These are phyloP conservation scores for Phaffomyces antillensis DNA, from an alignment of 805 yeast species.

Conservation along the genomic window DNA sequence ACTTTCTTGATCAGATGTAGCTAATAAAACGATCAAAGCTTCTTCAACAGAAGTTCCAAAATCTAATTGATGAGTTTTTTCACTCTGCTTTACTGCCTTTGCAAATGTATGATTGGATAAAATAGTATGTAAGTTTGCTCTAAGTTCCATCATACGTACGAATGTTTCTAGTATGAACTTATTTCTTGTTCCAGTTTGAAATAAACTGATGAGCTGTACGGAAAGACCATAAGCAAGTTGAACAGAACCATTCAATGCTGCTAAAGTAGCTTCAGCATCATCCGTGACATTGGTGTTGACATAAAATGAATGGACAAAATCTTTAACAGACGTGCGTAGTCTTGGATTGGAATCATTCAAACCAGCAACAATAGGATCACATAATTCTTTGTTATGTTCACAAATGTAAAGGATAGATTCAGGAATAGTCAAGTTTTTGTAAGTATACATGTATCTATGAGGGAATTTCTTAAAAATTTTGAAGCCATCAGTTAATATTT, in stretches of 20 bases:
- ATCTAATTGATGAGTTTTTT: conserved; percentile 24
- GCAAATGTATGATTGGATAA: conserved; percentile 22
- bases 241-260: conserved; percentile 32
- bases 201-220: conserved; percentile 26
- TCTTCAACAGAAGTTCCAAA: conserved; percentile 40
- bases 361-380: conserved; percentile 33
- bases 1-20: conserved; percentile 43
- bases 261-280: conserved; percentile 24
- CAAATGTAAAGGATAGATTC: conserved; percentile 7
- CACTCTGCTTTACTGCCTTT: conserved; percentile 19
- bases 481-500: conserved; percentile 24
- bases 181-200: conserved; percentile 23
- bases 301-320: conserved; percentile 29
- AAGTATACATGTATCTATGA: conserved; percentile 23
- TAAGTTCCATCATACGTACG: conserved; percentile 32
- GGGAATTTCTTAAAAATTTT: conserved; percentile 28
- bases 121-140: conserved; percentile 24
- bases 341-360: conserved; percentile 30
- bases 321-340: conserved; percentile 29
- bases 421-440: not conserved
- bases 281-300: conserved; percentile 24
- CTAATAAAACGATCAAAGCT: conserved; percentile 42
- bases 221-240: conserved; percentile 32
- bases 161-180: conserved; percentile 33
- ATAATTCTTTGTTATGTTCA: not conserved